phyloP scores from a whole-genome alignment of 2,329 filamentous ascomycete genomes.

The Paracoccidioides brasiliensis region DNA sequence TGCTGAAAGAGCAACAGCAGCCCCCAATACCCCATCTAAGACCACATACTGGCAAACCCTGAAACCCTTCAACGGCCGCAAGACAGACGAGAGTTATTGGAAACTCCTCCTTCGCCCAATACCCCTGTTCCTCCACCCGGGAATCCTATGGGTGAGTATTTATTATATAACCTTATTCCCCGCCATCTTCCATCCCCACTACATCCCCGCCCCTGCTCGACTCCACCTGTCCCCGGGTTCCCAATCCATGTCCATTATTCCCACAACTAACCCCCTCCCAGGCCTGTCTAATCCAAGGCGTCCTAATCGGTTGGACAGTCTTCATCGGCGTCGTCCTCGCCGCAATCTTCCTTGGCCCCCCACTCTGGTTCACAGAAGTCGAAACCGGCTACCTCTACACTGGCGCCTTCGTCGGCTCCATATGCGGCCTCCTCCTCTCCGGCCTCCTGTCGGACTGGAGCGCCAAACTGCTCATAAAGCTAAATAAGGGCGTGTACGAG shows the following conservation, averaged over 20 bases:
- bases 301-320: slow-evolving; percentile 90
- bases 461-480: slow-evolving; percentile 54
- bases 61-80: slow-evolving; percentile 64
- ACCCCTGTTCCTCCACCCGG: slow-evolving; percentile 70
- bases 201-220: neutral
- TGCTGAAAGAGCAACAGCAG: neutral
- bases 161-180: too few species aligned
- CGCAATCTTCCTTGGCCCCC: slow-evolving; percentile 68
- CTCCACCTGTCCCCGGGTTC: neutral
- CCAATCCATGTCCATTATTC: neutral
- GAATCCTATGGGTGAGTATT: slow-evolving; percentile 55
- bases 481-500: slow-evolving; percentile 73
- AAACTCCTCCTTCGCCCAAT: slow-evolving; percentile 58
- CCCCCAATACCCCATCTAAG: slow-evolving; percentile 22
- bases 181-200: too few species aligned
- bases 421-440: slow-evolving; percentile 63
- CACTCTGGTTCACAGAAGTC: slow-evolving; percentile 69
- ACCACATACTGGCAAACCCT: slow-evolving; percentile 47
- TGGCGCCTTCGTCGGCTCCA: slow-evolving; percentile 70
- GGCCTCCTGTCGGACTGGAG: slow-evolving; percentile 62
- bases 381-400: slow-evolving; percentile 78
- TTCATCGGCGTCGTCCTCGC: slow-evolving; percentile 76
- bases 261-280: slow-evolving; percentile 8
- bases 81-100: slow-evolving; percentile 62
- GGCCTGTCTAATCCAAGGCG: slow-evolving; percentile 66